A percentile compares a stretch with the other conserved stretches of the same genome.
phyloP scores from a whole-genome alignment of 2,329 filamentous ascomycete species.

The Herpotrichia juniperi region DNA sequence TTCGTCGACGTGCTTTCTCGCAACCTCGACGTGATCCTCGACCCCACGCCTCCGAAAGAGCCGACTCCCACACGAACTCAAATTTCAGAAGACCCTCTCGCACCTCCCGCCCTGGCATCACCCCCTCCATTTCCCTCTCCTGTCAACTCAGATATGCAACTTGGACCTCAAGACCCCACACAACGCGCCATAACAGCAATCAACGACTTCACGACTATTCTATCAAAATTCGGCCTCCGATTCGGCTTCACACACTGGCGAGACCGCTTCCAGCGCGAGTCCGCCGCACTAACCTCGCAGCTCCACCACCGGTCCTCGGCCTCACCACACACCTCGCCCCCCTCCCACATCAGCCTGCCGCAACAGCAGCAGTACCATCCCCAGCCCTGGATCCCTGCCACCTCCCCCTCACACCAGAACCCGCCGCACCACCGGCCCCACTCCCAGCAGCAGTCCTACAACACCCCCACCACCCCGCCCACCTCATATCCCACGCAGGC shows the following conservation, averaged over 20 bases:
- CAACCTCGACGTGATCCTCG: conserved; percentile 55
- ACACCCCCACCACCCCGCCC: conserved; percentile 36
- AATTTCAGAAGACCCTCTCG: conserved; percentile 44
- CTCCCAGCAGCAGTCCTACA: conserved; percentile 30
- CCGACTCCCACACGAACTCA: conserved; percentile 36
- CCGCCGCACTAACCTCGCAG: conserved; percentile 47
- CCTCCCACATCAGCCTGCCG: conserved; percentile 15
- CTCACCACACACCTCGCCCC: conserved; percentile 32
- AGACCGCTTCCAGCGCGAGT: conserved; percentile 55
- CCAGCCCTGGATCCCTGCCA: conserved; percentile 32
- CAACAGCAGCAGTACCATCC: conserved; percentile 21
- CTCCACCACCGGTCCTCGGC: conserved; percentile 45
- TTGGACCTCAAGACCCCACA: conserved; percentile 38
- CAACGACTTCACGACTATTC: conserved; percentile 53
- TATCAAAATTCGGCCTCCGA: conserved; percentile 53
- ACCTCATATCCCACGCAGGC: conserved; percentile 32
- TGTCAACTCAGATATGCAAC: conserved; percentile 28
- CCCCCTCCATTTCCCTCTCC: conserved; percentile 43
- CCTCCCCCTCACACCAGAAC: conserved; percentile 10
- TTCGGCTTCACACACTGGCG: conserved; percentile 59
- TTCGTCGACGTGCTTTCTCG: conserved; percentile 63
- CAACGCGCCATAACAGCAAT: conserved; percentile 53
- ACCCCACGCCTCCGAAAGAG: conserved; percentile 49
- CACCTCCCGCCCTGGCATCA: conserved; percentile 31
- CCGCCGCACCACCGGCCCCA: not conserved